phyloP scores from a whole-genome alignment of 2,329 filamentous ascomycete species.

The Trichoderma atroviride region DNA sequence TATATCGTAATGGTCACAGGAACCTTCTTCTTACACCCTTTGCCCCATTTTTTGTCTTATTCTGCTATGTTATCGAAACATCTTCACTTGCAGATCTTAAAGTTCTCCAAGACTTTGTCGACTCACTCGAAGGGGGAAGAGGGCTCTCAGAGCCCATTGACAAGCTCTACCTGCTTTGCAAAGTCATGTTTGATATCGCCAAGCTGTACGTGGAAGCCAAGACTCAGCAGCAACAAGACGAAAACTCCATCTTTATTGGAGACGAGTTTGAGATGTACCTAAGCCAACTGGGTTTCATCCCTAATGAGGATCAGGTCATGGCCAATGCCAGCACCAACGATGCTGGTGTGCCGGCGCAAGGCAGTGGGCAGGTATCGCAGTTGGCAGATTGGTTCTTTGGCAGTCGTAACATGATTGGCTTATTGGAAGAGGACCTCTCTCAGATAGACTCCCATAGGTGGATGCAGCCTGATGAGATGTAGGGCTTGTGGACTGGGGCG shows the following conservation, averaged over 20 bases:
- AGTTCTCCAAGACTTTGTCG: conserved; percentile 58
- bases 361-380: conserved; percentile 46
- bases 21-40: conserved; percentile 60
- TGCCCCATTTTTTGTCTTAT: conserved; percentile 61
- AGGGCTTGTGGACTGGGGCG: neutral
- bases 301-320: conserved; percentile 41
- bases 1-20: conserved; percentile 39
- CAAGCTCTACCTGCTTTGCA: conserved; percentile 64
- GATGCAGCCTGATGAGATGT: conserved; percentile 34
- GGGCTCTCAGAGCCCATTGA: conserved; percentile 60
- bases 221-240: conserved; percentile 49
- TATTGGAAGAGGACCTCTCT: conserved; percentile 64
- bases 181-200: conserved; percentile 64
- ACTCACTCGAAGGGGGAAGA: conserved; percentile 55
- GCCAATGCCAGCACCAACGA: conserved; percentile 31
- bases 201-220: conserved; percentile 65
- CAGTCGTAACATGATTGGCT: conserved; percentile 64
- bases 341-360: conserved; percentile 29
- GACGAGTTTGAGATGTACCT: conserved; percentile 68
- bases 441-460: conserved; percentile 46
- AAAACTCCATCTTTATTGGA: conserved; percentile 53
- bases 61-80: conserved; percentile 60
- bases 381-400: conserved; percentile 69
- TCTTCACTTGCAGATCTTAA: conserved; percentile 55
- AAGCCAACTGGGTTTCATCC: conserved; percentile 63